Base-by-base conservation (phyloP, 2,329 filamentous ascomycete species). In the Fusarium sororula region DNA sequence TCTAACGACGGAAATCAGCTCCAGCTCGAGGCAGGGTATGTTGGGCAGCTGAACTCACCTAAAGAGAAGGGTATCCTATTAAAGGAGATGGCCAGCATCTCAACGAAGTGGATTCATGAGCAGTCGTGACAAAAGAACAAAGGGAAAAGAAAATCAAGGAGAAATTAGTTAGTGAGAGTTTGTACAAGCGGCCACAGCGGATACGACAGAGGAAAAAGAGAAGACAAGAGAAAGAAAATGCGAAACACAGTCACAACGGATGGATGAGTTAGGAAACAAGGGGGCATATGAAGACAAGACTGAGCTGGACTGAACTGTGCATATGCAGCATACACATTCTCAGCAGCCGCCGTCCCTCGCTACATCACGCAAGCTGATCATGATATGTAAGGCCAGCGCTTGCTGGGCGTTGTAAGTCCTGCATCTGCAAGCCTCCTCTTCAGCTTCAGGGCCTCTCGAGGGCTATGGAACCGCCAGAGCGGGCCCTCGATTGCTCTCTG, bases 31-130 rank as follows among this genome's bases (percentile, higher is more conserved):
- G 24, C 42, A 37, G 13, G 41, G 50, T 28, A 26, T 12, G 32
- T 42, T 55, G n/a, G 42, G 24, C 17, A 50, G 44, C 13, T 24
- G 11, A 32, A 38, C 76, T 76, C 57, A 79, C 78, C 78, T 79
- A 79, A 70, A 68, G 65, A 68, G 55, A 71, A 70, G 65, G 66
- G 69, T 69, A 74, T 75, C 39, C 51, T 73, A 77, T 77, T 75
- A 75, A 75, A 75, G 55, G 78, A 79, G 79, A 81, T 75, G 79
- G 26, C 81, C 80, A 81, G 81, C 81, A 82, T 82, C 81, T 79
- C 81, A 82, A 74, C 79, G 76, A 78, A 66, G 39, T 64, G 35
- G 51, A 67, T 78, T 79, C 73, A 75, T 79, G 64, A 68, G 71
- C 69, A 64, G 64, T 68, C 74, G 75, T 73, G 57, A 63, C 54